A percentile compares a stretch with the other conserved stretches of the same genome.
Evolutionary conservation across 192 early-diverging fungal species (phyloP).

Genomic region (Obelidium mucronatum): DNA sequence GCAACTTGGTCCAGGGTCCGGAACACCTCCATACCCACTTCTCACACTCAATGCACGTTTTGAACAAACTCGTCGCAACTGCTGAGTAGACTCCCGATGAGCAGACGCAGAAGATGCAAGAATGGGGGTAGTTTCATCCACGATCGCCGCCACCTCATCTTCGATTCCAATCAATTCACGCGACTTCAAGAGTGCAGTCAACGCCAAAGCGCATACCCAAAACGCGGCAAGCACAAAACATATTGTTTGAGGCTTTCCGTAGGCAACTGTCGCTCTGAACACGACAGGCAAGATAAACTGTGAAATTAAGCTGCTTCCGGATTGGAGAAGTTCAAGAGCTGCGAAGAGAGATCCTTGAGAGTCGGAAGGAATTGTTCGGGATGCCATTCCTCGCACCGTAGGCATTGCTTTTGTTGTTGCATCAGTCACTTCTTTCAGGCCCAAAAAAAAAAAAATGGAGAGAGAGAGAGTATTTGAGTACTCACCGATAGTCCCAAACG

Average conservation of each 20-base stretch:
- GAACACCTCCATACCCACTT: neutral
- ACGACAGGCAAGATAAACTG: conserved; percentile 16
- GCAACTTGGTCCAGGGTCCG: neutral
- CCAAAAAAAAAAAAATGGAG: neutral
- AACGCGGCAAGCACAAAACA: conserved; percentile 16
- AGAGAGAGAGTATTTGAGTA: neutral
- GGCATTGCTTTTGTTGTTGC: conserved; percentile 45
- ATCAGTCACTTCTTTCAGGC: conserved; percentile 19
- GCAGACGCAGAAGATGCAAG: neutral
- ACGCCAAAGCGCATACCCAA: conserved; percentile 1
- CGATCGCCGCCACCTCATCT: neutral
- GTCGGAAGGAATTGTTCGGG: conserved; percentile 28
- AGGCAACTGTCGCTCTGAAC: neutral
- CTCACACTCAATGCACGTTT: neutral
- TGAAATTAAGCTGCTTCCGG: neutral
- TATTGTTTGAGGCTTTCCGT: conserved; percentile 7
- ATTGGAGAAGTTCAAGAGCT: conserved; percentile 29
- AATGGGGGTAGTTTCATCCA: neutral
- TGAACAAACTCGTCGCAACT: neutral
- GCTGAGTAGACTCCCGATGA: neutral
- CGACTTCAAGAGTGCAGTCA: conserved; percentile 18
- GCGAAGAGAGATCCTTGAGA: conserved; percentile 44
- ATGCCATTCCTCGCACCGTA: conserved; percentile 44
- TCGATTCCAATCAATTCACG: conserved; percentile 21
- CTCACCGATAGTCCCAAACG: conserved; percentile 14